These are phyloP conservation scores for Phytophthora foliorum DNA, from an alignment of 352 stramenopile genomes.

Conservation along the genomic window DNA sequence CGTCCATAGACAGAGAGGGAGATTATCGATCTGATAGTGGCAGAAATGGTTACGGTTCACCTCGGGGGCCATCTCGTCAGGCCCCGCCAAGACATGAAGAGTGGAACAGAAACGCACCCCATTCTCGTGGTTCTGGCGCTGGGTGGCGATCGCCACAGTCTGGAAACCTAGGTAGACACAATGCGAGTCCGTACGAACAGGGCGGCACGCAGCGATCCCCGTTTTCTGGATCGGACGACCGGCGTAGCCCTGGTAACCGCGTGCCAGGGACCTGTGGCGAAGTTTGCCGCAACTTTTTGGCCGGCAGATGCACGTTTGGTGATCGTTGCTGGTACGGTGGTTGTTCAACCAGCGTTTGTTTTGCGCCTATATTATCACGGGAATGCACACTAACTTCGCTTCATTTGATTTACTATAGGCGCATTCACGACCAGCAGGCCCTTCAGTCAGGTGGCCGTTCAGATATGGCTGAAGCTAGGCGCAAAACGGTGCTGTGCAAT, in stretches of 20 bases:
- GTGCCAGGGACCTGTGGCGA: slow-evolving; percentile 56
- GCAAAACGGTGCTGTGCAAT: slow-evolving; percentile 83
- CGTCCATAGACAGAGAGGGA: slow-evolving; percentile 35
- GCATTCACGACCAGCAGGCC: slow-evolving; percentile 59
- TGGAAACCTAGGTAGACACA: slow-evolving; percentile 39
- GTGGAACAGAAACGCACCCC: slow-evolving; percentile 39
- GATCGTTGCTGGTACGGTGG: slow-evolving; percentile 84
- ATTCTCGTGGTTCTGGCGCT: slow-evolving; percentile 31
- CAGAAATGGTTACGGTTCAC: slow-evolving; percentile 36
- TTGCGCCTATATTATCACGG: not conserved
- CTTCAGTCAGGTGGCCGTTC: slow-evolving; percentile 20
- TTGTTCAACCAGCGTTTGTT: slow-evolving; percentile 20
- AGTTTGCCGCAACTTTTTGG: slow-evolving; percentile 82
- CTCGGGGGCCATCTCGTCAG: slow-evolving; percentile 26
- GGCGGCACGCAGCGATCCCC: slow-evolving; percentile 30
- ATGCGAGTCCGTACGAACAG: slow-evolving; percentile 29
- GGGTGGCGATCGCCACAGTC: slow-evolving; percentile 40
- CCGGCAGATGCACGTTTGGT: slow-evolving; percentile 77
- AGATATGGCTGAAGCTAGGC: slow-evolving; percentile 58
- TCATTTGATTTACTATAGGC: slow-evolving; percentile 45
- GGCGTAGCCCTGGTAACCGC: slow-evolving; percentile 46
- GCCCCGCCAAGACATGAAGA: slow-evolving; percentile 35
- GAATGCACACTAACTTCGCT: slow-evolving; percentile 23
- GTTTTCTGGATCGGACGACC: slow-evolving; percentile 42
- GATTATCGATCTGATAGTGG: slow-evolving; percentile 33